Base-by-base conservation (phyloP, 2,329 filamentous ascomycete genomes). In the Arthrobotrys entomopaga region DNA sequence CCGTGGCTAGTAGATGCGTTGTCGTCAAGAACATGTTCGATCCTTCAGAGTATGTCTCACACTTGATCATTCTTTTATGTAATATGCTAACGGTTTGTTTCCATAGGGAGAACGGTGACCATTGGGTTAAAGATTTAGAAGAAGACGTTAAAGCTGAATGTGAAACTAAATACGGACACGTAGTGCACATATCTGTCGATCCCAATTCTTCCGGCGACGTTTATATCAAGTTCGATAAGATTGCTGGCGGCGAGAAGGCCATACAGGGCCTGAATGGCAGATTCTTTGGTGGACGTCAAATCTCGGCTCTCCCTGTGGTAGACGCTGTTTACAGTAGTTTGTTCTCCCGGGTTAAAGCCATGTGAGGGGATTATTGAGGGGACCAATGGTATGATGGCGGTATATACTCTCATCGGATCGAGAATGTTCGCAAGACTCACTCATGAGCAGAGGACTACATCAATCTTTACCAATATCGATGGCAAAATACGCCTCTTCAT, bases 251-350 rank as follows among this genome's bases (percentile, higher is more conserved):
- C 81, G 92, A 97, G 83, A 98, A 97, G 81, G 95, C 95, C 79
- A 96, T 98, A 84, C 96, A 96, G 82, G 95, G 95, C 80, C 88
- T 99, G 76, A 98, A 99, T 82, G 95, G 95, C 80, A 90, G 95
- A 81, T 97, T 91, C 83, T 99, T 99, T 83, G 95, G 92, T 81
- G 92, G 92, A 80, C 88, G 90, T 80, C 92, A 92, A 85, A 96
- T 99, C 82, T 94, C 91, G 81, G 95, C 94, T 79, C 91, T 93
- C 77, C 95, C 93, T 82, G 92, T 99, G 84, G 94, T 98, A 82
- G 95, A 99, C 83, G 94, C 94, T 80, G 92, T 99, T 84, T 99
- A 98, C 88, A 95, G 92, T 88, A 96, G 91, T 86, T 88, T 96
- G 83, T 97, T 95, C 85, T 91, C 90, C 83, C 90, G 91, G 82